A percentile compares a stretch with the other conserved stretches of the same genome.
Conservation (phyloP, 202 grass and related monocot species). For the Zoysia matrella region DNA sequence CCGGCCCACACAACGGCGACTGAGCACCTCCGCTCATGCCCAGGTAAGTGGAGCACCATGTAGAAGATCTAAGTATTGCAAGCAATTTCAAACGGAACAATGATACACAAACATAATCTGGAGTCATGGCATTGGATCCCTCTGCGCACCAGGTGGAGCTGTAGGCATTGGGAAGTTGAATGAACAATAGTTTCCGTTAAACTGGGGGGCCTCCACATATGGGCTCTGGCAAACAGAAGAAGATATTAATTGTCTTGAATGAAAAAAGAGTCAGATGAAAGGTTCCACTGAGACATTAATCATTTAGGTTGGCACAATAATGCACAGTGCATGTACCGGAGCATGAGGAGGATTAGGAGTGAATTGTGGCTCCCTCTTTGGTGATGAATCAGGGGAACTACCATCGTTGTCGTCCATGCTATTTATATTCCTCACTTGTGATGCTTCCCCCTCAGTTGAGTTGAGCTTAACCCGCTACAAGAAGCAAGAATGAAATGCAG, state of each 20-base stretch:
- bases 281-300: background rate
- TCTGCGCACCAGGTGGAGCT: constrained; percentile 40
- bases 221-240: constrained; percentile 73
- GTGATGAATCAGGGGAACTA: constrained; percentile 43
- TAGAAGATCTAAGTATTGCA: constrained; percentile 28
- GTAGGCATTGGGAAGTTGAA: constrained; percentile 87
- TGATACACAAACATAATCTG: constrained; percentile 1
- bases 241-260: constrained; percentile 30
- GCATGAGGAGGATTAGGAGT: constrained; percentile 59
- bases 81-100: constrained; percentile 37
- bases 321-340: constrained; percentile 59
- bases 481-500: constrained; percentile 33
- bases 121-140: constrained; percentile 24
- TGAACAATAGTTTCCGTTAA: constrained; percentile 54
- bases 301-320: background rate
- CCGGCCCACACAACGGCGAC: too few species aligned
- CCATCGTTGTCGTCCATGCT: constrained; percentile 47
- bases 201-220: constrained; percentile 89
- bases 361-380: constrained; percentile 50
- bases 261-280: background rate
- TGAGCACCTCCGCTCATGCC: too few species aligned
- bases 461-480: constrained; percentile 72
- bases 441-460: constrained; percentile 56
- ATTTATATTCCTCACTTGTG: constrained; percentile 58
- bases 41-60: constrained; percentile 19